These are phyloP conservation scores for Clohesyomyces aquaticus DNA, from an alignment of 495 filamentous ascomycete genomes.

Conservation along the genomic window DNA sequence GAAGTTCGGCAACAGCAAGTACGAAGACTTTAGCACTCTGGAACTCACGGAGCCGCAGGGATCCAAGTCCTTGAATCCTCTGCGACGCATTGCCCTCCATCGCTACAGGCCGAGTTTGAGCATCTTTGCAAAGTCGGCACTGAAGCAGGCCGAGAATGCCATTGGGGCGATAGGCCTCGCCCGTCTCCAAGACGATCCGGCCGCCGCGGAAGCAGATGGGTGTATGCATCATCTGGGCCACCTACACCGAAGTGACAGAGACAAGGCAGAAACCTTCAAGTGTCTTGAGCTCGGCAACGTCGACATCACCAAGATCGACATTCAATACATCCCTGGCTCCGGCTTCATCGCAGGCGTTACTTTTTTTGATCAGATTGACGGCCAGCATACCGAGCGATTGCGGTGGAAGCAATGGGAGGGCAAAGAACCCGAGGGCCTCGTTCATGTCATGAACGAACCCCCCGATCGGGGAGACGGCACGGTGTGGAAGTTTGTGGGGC, in stretches of 20 bases:
- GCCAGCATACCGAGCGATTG: conserved; percentile 23
- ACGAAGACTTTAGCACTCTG: conserved; percentile 37
- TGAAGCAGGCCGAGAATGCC: conserved; percentile 26
- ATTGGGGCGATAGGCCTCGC: conserved; percentile 40
- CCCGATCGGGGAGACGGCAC: conserved; percentile 38
- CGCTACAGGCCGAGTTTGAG: conserved; percentile 12
- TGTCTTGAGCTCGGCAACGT: conserved; percentile 30
- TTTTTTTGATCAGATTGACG: conserved; percentile 36
- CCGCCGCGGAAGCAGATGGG: conserved; percentile 22
- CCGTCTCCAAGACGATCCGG: conserved; percentile 12
- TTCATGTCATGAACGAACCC: conserved; percentile 30
- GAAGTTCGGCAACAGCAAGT: conserved; percentile 33
- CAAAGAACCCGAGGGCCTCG: conserved; percentile 32
- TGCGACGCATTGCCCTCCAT: conserved; percentile 32
- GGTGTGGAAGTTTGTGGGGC: conserved; percentile 36
- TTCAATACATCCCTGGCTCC: conserved; percentile 33
- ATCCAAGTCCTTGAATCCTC: conserved; percentile 3
- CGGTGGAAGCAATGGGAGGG: conserved; percentile 38
- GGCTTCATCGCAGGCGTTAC: conserved; percentile 34
- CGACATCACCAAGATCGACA: conserved; percentile 36
- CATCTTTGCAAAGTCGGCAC: conserved; percentile 8
- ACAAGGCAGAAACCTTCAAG: conserved; percentile 17
- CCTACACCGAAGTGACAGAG: conserved; percentile 17
- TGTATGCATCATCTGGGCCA: conserved; percentile 33
- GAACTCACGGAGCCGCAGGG: conserved; percentile 33